These are phyloP conservation scores for Silybum marianum DNA, from an alignment of 129 eudicot species.

Conservation along the genomic window DNA sequence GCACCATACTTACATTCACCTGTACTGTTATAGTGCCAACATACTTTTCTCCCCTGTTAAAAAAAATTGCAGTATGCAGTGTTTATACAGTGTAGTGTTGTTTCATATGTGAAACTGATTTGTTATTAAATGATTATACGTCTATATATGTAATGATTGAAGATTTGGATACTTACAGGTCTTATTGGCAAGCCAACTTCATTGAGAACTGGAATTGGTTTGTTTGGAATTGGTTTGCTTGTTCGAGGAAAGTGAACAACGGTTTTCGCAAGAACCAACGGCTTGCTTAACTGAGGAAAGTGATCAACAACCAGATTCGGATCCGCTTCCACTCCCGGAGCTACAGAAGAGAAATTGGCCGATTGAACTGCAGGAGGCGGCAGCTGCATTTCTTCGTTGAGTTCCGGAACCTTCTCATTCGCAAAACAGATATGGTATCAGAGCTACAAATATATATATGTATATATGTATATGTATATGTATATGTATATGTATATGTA, in stretches of 20 bases:
- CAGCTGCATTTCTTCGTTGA: background rate
- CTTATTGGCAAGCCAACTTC: conserved; percentile 56
- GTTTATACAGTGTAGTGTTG: background rate
- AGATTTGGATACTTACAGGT: conserved; percentile 53
- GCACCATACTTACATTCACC: conserved; percentile 42
- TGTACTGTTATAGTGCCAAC: conserved; percentile 31
- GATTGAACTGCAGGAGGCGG: background rate
- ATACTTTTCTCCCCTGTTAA: conserved; percentile 42
- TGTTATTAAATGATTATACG: too few species aligned
- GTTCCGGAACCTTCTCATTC: background rate
- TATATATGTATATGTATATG: too few species aligned
- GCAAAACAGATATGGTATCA: background rate
- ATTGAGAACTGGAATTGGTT: conserved; percentile 25
- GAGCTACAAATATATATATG: background rate
- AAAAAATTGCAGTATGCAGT: background rate
- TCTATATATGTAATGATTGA: background rate
- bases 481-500: too few species aligned
- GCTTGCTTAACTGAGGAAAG: background rate
- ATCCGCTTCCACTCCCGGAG: background rate
- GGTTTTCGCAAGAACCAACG: background rate
- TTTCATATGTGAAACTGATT: background rate
- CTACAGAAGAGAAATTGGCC: conserved; percentile 11
- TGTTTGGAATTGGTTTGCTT: conserved; percentile 10
- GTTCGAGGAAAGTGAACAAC: background rate
- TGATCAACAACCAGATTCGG: too few species aligned